Evolutionary conservation across 2,329 filamentous ascomycete genomes (phyloP).

Genomic region (Colletotrichum simmondsii): DNA sequence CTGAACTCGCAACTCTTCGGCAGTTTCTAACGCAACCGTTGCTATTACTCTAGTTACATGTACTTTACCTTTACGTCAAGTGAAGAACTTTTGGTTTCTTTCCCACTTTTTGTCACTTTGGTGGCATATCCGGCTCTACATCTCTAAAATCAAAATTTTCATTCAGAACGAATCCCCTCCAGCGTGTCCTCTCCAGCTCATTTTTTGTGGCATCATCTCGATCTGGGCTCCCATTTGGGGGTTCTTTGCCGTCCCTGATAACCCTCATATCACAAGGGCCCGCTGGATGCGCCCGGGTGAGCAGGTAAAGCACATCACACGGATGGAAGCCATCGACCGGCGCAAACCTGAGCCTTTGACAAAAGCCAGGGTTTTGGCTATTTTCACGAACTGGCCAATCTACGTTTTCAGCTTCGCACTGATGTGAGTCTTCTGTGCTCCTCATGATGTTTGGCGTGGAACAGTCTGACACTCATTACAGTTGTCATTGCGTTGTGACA

Average conservation of each 20-base stretch:
- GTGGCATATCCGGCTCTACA: no score
- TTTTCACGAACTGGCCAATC: background rate
- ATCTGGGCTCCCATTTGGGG: constrained; percentile 37
- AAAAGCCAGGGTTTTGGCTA: background rate
- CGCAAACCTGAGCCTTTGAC: background rate
- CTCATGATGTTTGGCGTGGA: background rate
- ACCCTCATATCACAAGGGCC: background rate
- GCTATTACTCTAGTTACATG: no score
- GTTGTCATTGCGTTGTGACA: background rate
- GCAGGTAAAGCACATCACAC: background rate
- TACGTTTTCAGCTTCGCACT: background rate
- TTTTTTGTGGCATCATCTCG: constrained; percentile 46
- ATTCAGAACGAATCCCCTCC: no score
- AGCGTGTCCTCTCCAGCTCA: no score
- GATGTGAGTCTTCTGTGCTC: background rate
- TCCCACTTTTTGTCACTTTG: no score
- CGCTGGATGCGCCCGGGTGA: background rate
- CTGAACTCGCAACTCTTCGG: no score
- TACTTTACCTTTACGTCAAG: no score
- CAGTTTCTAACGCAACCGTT: no score
- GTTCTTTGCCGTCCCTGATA: constrained; percentile 36
- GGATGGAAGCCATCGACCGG: background rate
- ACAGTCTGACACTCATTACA: background rate
- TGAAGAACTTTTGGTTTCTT: no score
- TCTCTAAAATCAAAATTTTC: no score